These are phyloP conservation scores for Retiboletus flavoniger DNA, from an alignment of 1,284 basidiomycete genomes.

Conservation along the genomic window DNA sequence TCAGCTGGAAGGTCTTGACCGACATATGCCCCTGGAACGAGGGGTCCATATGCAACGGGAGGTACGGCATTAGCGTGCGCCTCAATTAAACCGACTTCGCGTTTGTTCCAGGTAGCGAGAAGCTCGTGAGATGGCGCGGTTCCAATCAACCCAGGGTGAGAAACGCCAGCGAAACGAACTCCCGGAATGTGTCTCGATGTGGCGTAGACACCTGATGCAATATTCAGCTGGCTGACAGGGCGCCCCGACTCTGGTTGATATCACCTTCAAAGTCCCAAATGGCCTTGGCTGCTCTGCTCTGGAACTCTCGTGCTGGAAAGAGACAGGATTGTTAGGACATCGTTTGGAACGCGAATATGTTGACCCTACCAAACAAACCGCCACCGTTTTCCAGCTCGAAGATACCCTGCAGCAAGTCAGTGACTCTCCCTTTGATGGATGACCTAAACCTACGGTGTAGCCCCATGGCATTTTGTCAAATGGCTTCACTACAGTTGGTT, in stretches of 20 bases:
- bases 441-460: constrained; percentile 52
- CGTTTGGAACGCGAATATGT: not conserved
- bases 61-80: constrained; percentile 55
- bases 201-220: constrained; percentile 11
- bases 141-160: constrained; percentile 75
- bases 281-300: constrained; percentile 70
- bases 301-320: constrained; percentile 58
- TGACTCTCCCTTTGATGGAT: not conserved
- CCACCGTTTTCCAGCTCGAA: constrained; percentile 75
- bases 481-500: constrained; percentile 48
- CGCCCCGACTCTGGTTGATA: not conserved
- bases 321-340: not conserved
- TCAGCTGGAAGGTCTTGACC: constrained; percentile 59
- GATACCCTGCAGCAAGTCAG: constrained; percentile 49
- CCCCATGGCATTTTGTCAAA: constrained; percentile 83
- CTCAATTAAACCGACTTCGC: constrained; percentile 68
- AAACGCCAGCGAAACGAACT: constrained; percentile 75
- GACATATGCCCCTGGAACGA: constrained; percentile 62
- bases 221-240: not conserved
- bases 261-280: constrained; percentile 77
- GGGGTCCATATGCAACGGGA: constrained; percentile 66
- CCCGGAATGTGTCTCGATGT: constrained; percentile 50
- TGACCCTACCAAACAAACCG: constrained; percentile 61
- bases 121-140: constrained; percentile 75
- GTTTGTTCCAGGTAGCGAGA: constrained; percentile 70